These are phyloP conservation scores for Macadamia tetraphylla DNA, from an alignment of 164 flowering plant genomes.

Conservation along the genomic window DNA sequence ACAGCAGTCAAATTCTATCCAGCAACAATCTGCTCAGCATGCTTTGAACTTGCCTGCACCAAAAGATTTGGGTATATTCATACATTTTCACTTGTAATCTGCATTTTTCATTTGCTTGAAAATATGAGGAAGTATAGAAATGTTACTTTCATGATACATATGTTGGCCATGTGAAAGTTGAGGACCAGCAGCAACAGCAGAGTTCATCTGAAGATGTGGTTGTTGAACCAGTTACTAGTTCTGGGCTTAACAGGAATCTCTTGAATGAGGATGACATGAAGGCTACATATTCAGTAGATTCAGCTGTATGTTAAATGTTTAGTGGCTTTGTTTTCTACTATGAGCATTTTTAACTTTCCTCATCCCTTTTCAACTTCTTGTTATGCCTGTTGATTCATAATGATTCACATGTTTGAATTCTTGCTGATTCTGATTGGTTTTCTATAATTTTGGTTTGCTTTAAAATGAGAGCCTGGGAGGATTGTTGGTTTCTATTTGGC, in stretches of 20 bases:
- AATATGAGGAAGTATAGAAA: neutral
- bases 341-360: neutral
- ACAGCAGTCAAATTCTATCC: constrained; percentile 51
- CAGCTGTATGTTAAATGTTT: constrained; percentile 40
- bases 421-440: no score
- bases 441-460: neutral
- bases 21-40: constrained; percentile 54
- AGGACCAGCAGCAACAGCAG: constrained; percentile 61
- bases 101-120: neutral
- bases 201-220: constrained; percentile 51
- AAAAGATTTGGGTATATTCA: constrained; percentile 58
- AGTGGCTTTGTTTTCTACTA: neutral
- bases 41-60: constrained; percentile 29
- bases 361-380: neutral
- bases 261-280: constrained; percentile 71
- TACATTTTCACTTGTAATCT: neutral
- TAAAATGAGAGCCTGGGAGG: neutral
- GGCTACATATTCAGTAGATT: constrained; percentile 43
- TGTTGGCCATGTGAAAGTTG: constrained; percentile 37
- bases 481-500: no score
- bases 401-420: neutral
- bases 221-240: constrained; percentile 37
- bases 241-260: constrained; percentile 46
- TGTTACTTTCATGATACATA: constrained; percentile 33
- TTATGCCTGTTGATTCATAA: neutral